A percentile compares a stretch with the other conserved stretches of the same genome.
phyloP scores from a whole-genome alignment of 257 asterid genomes.

The Penstemon newberryi region DNA sequence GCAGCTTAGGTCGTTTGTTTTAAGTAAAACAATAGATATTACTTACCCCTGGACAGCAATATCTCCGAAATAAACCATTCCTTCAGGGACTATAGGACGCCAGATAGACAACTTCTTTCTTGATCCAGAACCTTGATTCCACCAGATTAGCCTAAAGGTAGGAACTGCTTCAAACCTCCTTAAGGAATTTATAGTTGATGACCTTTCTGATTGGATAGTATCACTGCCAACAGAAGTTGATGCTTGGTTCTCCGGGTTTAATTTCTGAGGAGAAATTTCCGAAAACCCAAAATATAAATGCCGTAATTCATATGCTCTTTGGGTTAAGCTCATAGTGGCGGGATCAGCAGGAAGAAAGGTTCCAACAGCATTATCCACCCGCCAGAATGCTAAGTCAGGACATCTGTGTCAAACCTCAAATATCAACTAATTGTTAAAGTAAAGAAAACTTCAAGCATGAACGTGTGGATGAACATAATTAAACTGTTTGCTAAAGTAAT shows the following conservation, averaged over 20 bases:
- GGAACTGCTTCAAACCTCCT: slow-evolving; percentile 83
- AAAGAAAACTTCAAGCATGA: slow-evolving; percentile 20
- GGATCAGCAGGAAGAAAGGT: slow-evolving; percentile 87
- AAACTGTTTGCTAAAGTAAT: slow-evolving; percentile 6
- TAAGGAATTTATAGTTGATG: slow-evolving; percentile 63
- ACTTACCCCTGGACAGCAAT: slow-evolving; percentile 86
- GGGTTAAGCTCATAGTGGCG: slow-evolving; percentile 46
- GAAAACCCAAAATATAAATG: slow-evolving; percentile 56
- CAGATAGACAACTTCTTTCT: slow-evolving; percentile 87
- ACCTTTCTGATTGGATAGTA: slow-evolving; percentile 54
- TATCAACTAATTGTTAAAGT: slow-evolving; percentile 23
- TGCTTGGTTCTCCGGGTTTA: slow-evolving; percentile 42
- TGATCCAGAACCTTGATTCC: slow-evolving; percentile 93
- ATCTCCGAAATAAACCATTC: slow-evolving; percentile 91
- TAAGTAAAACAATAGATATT: slow-evolving; percentile 21
- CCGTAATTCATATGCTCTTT: slow-evolving; percentile 77
- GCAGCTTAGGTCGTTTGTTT: background rate
- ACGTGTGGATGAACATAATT: slow-evolving; percentile 11
- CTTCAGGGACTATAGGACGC: slow-evolving; percentile 91
- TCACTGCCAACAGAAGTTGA: slow-evolving; percentile 50
- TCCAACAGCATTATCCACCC: slow-evolving; percentile 88
- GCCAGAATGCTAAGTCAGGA: slow-evolving; percentile 83
- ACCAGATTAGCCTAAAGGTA: slow-evolving; percentile 83
- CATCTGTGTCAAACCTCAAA: slow-evolving; percentile 45
- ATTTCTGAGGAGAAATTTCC: slow-evolving; percentile 46